Conservation (phyloP, 177 flowering plant species). For the Vitis hybrid region DNA sequence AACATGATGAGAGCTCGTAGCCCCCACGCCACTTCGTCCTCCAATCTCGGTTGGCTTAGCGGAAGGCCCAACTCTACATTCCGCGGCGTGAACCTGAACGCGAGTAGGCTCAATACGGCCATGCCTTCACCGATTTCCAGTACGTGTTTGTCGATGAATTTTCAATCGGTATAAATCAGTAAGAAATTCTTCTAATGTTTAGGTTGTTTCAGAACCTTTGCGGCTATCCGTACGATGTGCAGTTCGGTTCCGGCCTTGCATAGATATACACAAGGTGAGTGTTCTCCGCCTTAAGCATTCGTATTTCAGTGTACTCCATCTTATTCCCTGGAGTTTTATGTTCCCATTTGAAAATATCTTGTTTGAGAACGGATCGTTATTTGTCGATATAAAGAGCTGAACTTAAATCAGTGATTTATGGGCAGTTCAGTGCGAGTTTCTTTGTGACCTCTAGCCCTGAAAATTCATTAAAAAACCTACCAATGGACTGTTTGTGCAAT, state of each 20-base stretch:
- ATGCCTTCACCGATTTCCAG: constrained; percentile 2
- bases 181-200: not conserved
- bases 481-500: not conserved
- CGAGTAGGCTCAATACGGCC: not conserved
- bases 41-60: constrained; percentile 1
- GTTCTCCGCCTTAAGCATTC: not conserved
- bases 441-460: no score
- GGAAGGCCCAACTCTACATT: constrained; percentile 4
- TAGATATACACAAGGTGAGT: constrained; percentile 61
- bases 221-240: constrained; percentile 26
- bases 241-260: constrained; percentile 61
- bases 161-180: not conserved
- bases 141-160: not conserved
- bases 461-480: not conserved
- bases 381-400: no score
- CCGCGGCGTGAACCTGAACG: not conserved
- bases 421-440: no score
- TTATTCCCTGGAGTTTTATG: not conserved
- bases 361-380: no score
- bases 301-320: not conserved
- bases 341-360: not conserved
- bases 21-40: not conserved
- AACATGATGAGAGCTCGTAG: constrained; percentile 15
- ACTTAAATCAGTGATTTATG: no score
- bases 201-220: constrained; percentile 10